These are phyloP conservation scores for Fusarium sp. DNA, from an alignment of 2,329 filamentous ascomycete genomes.

Conservation along the genomic window DNA sequence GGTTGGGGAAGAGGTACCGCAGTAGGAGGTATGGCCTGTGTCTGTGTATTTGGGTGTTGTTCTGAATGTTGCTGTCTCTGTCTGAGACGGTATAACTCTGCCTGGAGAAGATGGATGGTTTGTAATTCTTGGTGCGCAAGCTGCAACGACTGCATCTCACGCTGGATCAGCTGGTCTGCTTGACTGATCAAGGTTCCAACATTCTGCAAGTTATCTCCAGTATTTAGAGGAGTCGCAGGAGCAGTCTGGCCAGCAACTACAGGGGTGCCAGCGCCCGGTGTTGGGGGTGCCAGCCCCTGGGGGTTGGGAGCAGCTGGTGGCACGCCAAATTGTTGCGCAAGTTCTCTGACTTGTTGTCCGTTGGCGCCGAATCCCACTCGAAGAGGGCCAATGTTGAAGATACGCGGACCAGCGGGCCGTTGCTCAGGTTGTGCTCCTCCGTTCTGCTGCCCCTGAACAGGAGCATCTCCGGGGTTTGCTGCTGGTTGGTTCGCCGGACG, in stretches of 20 bases:
- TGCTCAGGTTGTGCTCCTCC: conserved; percentile 38
- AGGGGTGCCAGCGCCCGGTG: conserved; percentile 2
- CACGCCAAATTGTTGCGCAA: conserved; percentile 71
- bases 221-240: conserved; percentile 31
- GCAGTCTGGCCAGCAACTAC: conserved; percentile 16
- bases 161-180: conserved; percentile 74
- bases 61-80: conserved; percentile 56
- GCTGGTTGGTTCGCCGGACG: conserved; percentile 39
- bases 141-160: conserved; percentile 72
- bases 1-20: conserved; percentile 14
- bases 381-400: conserved; percentile 80
- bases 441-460: conserved; percentile 36
- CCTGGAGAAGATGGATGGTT: conserved; percentile 72
- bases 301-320: conserved; percentile 46
- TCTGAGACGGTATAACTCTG: conserved; percentile 74
- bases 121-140: conserved; percentile 74
- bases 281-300: conserved; percentile 35
- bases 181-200: conserved; percentile 71
- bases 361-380: conserved; percentile 81
- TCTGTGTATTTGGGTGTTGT: conserved; percentile 35
- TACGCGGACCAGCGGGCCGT: conserved; percentile 59
- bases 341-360: conserved; percentile 72
- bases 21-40: conserved; percentile 21
- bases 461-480: conserved; percentile 30
- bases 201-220: conserved; percentile 51